Percentiles rank a stretch among this genome's conserved stretches.
Conservation (phyloP, 192 early-diverging fungal species). For the Phycomyces blakesleeanus region DNA sequence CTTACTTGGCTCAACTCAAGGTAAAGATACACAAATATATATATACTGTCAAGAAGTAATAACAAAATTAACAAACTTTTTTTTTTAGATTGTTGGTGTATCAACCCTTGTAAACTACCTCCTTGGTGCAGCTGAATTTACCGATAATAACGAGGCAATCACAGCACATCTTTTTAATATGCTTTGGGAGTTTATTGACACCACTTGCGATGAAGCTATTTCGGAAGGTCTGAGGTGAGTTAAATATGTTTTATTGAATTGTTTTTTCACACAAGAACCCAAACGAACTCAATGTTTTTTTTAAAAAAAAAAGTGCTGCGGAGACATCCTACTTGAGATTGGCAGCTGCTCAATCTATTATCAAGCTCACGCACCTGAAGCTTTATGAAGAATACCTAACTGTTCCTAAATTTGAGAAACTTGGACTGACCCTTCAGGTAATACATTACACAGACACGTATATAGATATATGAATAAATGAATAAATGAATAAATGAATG, state of each 20-base stretch:
- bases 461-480: too few species aligned
- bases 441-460: neutral
- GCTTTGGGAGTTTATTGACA: constrained; percentile 15
- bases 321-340: constrained; percentile 64
- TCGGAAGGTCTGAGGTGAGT: constrained; percentile 1
- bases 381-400: constrained; percentile 53
- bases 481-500: too few species aligned
- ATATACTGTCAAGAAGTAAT: too few species aligned
- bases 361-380: constrained; percentile 54
- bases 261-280: neutral
- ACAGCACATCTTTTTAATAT: constrained; percentile 5
- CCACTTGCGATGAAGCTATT: constrained; percentile 5
- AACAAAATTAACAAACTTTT: neutral
- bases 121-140: neutral
- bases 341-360: constrained; percentile 57
- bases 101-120: constrained; percentile 15
- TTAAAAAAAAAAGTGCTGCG: constrained; percentile 30
- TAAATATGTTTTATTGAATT: too few species aligned
- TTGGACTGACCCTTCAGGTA: constrained; percentile 65
- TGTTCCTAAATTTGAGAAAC: constrained; percentile 47
- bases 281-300: neutral
- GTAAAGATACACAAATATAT: neutral
- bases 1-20: constrained; percentile 15
- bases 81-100: constrained; percentile 13
- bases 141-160: neutral